A percentile compares a stretch with the other conserved stretches of the same genome.
Conservation (phyloP, 177 flowering plant species). For the Telopea speciosissima region DNA sequence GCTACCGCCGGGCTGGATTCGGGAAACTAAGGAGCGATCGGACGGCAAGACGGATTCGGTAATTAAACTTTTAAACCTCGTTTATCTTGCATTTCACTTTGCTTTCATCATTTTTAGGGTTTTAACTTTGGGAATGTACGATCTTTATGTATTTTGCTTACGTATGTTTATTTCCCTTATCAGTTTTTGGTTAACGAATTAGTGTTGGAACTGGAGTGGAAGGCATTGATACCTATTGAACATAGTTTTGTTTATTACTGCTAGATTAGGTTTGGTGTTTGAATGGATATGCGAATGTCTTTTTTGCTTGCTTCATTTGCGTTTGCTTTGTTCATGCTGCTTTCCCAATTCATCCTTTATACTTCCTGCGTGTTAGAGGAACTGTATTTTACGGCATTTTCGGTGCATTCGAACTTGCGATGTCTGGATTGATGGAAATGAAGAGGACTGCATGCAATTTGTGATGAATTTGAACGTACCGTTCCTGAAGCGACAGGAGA, state of each 20-base stretch:
- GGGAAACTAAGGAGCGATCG: background rate
- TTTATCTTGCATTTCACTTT: background rate
- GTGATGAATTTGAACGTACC: background rate
- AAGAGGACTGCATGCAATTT: background rate
- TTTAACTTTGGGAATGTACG: background rate
- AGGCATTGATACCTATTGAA: background rate
- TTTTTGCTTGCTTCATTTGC: background rate
- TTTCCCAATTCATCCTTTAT: too few species aligned
- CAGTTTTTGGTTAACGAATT: too few species aligned
- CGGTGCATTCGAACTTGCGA: background rate
- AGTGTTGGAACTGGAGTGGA: background rate
- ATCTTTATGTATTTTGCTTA: background rate
- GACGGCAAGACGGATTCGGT: background rate
- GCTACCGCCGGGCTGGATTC: slow-evolving; percentile 9
- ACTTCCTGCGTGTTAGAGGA: background rate
- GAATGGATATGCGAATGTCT: too few species aligned
- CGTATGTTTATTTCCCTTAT: background rate
- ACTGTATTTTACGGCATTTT: background rate
- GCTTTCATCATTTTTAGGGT: background rate
- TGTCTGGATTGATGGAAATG: background rate
- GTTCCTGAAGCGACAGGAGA: background rate
- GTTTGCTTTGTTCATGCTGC: background rate
- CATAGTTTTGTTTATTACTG: background rate
- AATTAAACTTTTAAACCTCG: background rate
- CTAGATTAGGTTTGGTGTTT: background rate